Evolutionary conservation across 1,139 yeast species (phyloP).

Genomic region (Suhomyces maxii): DNA sequence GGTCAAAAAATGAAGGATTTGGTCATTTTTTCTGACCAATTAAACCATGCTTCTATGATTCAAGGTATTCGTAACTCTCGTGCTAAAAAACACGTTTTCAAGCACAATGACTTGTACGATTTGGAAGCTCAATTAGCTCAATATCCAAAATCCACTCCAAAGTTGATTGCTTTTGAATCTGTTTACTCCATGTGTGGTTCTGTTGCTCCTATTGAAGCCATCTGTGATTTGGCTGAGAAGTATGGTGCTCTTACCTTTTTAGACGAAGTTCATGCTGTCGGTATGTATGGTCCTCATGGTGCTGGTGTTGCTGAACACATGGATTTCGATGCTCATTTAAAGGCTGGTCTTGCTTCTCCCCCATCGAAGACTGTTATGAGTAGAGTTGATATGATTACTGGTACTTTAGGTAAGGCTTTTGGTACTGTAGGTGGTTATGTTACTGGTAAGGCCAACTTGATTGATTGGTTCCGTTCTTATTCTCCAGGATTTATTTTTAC

Average conservation of each 20-base stretch:
- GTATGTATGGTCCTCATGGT: conserved; percentile 98
- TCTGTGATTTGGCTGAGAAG: conserved; percentile 94
- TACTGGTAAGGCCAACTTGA: conserved; percentile 79
- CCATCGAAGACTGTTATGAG: conserved; percentile 65
- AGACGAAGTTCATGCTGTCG: conserved; percentile 99
- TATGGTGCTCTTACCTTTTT: conserved; percentile 95
- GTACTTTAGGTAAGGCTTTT: conserved; percentile 94
- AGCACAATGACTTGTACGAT: conserved; percentile 84
- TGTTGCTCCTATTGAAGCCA: conserved; percentile 86
- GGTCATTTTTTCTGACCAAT: conserved; percentile 88
- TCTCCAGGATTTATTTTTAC: conserved; percentile 98
- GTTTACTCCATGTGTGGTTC: conserved; percentile 99
- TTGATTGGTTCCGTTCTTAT: conserved; percentile 94
- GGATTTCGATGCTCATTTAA: conserved; percentile 79
- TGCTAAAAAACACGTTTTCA: conserved; percentile 84
- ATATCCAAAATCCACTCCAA: conserved; percentile 84
- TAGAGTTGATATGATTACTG: conserved; percentile 93
- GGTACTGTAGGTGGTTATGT: conserved; percentile 98
- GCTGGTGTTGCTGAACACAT: conserved; percentile 99
- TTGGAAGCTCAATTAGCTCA: conserved; percentile 74
- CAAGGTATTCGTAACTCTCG: conserved; percentile 92
- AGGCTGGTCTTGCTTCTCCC: conserved; percentile 61
- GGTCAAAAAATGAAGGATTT: conserved; percentile 89
- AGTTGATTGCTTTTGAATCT: conserved; percentile 93
- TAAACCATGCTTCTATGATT: conserved; percentile 97